Evolutionary conservation across 2,329 filamentous ascomycete genomes (phyloP).

Genomic region (Rhexocercosporidium sp.): DNA sequence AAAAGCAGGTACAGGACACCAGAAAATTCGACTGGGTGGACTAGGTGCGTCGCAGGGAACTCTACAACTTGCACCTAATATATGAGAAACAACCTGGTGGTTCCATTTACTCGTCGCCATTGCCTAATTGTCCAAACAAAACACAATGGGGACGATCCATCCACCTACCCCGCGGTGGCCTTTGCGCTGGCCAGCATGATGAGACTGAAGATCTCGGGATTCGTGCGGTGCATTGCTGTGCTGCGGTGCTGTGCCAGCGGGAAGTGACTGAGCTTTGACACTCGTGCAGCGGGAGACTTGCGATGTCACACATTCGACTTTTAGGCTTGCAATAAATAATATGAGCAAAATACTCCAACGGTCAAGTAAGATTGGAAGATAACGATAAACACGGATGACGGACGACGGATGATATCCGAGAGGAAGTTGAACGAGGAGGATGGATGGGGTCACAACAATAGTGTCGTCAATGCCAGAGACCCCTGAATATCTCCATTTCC

Average conservation of each 20-base stretch:
- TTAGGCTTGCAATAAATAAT: slow-evolving; percentile 26
- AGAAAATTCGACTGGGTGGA: not conserved
- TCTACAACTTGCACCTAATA: slow-evolving; percentile 1
- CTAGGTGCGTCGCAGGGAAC: slow-evolving; percentile 1
- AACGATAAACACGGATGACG: slow-evolving; percentile 29
- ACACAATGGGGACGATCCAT: not conserved
- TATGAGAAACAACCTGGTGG: slow-evolving; percentile 12
- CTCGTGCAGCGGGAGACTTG: slow-evolving; percentile 33
- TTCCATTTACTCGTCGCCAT: slow-evolving; percentile 2
- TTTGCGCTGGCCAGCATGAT: slow-evolving; percentile 26
- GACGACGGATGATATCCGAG: slow-evolving; percentile 30
- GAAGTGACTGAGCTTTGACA: slow-evolving; percentile 29
- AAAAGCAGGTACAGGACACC: slow-evolving; percentile 10
- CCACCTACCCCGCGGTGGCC: slow-evolving; percentile 26
- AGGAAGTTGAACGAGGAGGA: slow-evolving; percentile 19
- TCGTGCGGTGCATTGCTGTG: not conserved
- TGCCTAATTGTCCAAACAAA: slow-evolving; percentile 13
- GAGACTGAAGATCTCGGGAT: slow-evolving; percentile 31
- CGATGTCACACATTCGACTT: slow-evolving; percentile 38
- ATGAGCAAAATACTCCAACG: slow-evolving; percentile 1
- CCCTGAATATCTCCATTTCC: slow-evolving; percentile 16
- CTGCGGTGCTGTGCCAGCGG: slow-evolving; percentile 33
- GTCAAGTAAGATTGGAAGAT: slow-evolving; percentile 23
- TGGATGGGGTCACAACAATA: slow-evolving; percentile 15
- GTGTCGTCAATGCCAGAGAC: slow-evolving; percentile 17